These are phyloP conservation scores for Crataegus laevigata DNA, from an alignment of 306 rosid genomes.

Conservation along the genomic window DNA sequence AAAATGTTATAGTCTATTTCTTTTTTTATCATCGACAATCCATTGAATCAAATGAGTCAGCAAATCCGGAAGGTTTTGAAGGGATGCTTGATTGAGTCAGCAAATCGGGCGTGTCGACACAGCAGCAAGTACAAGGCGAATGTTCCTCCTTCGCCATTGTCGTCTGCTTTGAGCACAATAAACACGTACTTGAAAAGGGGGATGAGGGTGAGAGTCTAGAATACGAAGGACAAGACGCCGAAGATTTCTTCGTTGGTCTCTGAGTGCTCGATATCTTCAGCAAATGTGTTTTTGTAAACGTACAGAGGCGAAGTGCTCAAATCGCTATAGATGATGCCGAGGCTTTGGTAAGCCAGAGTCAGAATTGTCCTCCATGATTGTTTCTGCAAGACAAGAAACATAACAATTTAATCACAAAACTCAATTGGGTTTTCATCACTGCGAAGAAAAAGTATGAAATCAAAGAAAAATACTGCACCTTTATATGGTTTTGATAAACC, in stretches of 20 bases:
- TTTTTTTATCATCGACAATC: too few relatives aligned
- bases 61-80: too few relatives aligned
- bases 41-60: too few relatives aligned
- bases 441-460: neutral
- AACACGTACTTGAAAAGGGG: conserved; percentile 83
- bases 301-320: conserved; percentile 89
- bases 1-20: too few relatives aligned
- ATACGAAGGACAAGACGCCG: conserved; percentile 81
- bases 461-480: conserved; percentile 44
- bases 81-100: too few relatives aligned
- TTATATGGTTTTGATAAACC: conserved; percentile 27
- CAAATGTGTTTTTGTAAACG: conserved; percentile 72
- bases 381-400: conserved; percentile 32
- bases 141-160: conserved; percentile 98
- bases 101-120: conserved; percentile 77
- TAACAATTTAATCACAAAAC: conserved; percentile 14
- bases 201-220: conserved; percentile 80
- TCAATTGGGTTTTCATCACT: conserved; percentile 11
- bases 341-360: conserved; percentile 84
- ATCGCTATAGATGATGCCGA: conserved; percentile 94
- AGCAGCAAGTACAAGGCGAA: conserved; percentile 85
- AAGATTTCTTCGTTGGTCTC: conserved; percentile 66
- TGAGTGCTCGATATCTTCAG: conserved; percentile 54
- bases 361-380: conserved; percentile 72
- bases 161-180: conserved; percentile 79